Conservation (phyloP, 73 alveolate genomes). For the Diophrys appendiculata region DNA sequence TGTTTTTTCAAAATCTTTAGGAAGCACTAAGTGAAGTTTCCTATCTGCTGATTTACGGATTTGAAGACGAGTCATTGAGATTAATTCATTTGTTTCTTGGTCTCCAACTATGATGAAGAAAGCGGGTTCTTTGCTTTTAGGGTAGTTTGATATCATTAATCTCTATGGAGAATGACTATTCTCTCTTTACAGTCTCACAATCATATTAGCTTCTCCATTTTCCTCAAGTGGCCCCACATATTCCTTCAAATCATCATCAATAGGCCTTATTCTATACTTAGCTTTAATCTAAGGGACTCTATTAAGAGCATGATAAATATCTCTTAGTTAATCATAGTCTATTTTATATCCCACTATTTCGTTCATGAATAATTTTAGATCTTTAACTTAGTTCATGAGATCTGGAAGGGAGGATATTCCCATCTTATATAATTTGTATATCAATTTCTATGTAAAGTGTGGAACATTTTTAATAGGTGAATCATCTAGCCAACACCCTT, state of each 20-base stretch:
- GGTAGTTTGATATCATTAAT: constrained; percentile 71
- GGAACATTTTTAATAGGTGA: constrained; percentile 80
- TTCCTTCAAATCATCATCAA: constrained; percentile 69
- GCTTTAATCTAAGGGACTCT: constrained; percentile 69
- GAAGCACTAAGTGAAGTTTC: constrained; percentile 71
- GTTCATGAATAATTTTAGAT: constrained; percentile 19
- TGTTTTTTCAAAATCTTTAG: constrained; percentile 67
- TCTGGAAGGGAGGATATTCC: constrained; percentile 72
- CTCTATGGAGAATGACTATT: constrained; percentile 58
- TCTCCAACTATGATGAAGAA: constrained; percentile 88
- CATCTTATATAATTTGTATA: constrained; percentile 58
- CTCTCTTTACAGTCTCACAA: constrained; percentile 64
- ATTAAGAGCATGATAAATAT: constrained; percentile 67
- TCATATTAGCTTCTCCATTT: constrained; percentile 76
- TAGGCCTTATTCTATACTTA: constrained; percentile 66
- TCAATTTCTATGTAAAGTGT: constrained; percentile 59
- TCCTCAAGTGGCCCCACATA: constrained; percentile 72
- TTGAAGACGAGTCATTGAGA: constrained; percentile 79
- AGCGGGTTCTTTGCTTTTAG: constrained; percentile 82
- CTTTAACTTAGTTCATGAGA: constrained; percentile 38
- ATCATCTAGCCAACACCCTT: constrained; percentile 92
- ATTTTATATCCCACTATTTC: constrained; percentile 10
- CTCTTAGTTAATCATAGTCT: constrained; percentile 66
- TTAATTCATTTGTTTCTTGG: constrained; percentile 71
- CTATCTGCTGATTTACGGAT: constrained; percentile 67